Evolutionary conservation across 495 filamentous ascomycete genomes (phyloP), one percentile per base, ranked within the genome.

Genomic region (Aspergillus panamensis): DNA sequence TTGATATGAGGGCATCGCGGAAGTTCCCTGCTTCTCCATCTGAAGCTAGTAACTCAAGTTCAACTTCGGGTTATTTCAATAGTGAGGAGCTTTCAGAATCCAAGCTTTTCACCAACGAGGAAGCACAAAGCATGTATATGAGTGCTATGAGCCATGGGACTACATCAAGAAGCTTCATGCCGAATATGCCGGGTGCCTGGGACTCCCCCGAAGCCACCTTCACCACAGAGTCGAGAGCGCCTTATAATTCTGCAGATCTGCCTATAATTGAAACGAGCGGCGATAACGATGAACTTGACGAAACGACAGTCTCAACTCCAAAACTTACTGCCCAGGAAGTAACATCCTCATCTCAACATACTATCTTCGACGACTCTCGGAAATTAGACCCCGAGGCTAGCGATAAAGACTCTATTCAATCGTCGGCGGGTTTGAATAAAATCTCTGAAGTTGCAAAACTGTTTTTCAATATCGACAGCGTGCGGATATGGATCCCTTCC

Each of bases 101-200:
- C 9, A 90, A 81, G 61, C 68, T 94, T 14, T 97, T 92, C 68
- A 92, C 84, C 52, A 87, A 95, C 55, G 91, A 95, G 56, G 92
- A 97, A 57, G 94, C 94, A 0, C 87, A 93, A 63, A 97, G 94
- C 71, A 88, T 99, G 85, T 97, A 97, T 61, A 92, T 97, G 84
- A 89, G 86, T 64, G 87, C 87, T 19, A 74, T 88, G 9, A 85
- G 82, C 48, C 67, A 75, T 39, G 67, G 58, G 17, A 63, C 63
- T 10, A 51, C 48, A 12, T 69, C 67, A 47, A 66, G 65, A 58
- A 72, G 48, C 64, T 76, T 71, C 32, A 79, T 66, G 65, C 72
- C 68, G 25, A 72, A 70, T 35, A 85, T 87, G 71, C 85, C 85
- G 12, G 85, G 84, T 6, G 77, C 70, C 33, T 88, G 84, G 86